These are phyloP conservation scores for Colletotrichum caudatum DNA, from an alignment of 2,329 filamentous ascomycete species.

Conservation along the genomic window DNA sequence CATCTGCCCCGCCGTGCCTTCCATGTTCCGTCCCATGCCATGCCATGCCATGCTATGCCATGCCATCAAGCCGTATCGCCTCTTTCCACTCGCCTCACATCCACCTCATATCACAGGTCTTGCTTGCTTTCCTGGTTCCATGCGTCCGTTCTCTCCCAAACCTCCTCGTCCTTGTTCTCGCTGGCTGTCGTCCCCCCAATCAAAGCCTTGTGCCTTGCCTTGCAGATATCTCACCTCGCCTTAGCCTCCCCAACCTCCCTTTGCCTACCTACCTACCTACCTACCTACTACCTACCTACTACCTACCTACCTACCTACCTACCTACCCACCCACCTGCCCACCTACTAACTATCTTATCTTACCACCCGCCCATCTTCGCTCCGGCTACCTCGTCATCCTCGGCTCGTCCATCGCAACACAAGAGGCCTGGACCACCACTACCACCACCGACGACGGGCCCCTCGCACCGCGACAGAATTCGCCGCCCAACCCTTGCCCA, in stretches of 20 bases:
- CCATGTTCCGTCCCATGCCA: slow-evolving; percentile 4
- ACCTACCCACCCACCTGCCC: not conserved
- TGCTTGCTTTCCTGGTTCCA: not conserved
- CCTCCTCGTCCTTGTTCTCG: not conserved
- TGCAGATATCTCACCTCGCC: slow-evolving; percentile 9
- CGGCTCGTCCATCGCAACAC: not conserved
- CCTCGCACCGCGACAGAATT: not conserved
- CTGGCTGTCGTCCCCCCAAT: not conserved
- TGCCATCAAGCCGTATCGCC: slow-evolving; percentile 2
- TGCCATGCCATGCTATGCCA: slow-evolving; percentile 3
- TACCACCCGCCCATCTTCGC: not conserved
- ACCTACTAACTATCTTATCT: not conserved
- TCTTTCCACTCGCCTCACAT: not conserved
- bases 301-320: no score
- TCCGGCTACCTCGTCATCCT: not conserved
- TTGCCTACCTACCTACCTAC: not conserved
- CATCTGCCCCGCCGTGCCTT: slow-evolving; percentile 17
- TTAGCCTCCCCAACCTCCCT: slow-evolving; percentile 4
- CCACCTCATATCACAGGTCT: not conserved
- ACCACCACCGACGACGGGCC: not conserved
- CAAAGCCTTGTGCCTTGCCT: slow-evolving; percentile 24
- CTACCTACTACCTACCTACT: not conserved
- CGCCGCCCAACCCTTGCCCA: not conserved
- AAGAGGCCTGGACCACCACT: not conserved
- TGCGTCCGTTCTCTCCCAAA: not conserved